A percentile compares a stretch with the other conserved stretches of the same genome.
Evolutionary conservation across 2,329 filamentous ascomycete genomes (phyloP).

Genomic region (Hymenoscyphus fructigenus): DNA sequence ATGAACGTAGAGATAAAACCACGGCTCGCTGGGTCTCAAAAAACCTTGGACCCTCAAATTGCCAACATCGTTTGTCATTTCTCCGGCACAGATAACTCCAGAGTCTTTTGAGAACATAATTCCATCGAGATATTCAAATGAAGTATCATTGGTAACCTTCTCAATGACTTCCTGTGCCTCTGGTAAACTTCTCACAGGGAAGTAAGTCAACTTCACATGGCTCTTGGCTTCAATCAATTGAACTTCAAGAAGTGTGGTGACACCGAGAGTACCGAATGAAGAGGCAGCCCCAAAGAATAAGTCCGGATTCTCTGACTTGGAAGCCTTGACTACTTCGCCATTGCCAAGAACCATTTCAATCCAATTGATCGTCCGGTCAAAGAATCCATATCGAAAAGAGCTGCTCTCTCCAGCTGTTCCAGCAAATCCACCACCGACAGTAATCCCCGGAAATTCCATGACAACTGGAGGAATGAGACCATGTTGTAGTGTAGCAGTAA

Average conservation of each 20-base stretch:
- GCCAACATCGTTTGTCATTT: conserved; percentile 41
- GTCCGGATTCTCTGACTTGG: conserved; percentile 47
- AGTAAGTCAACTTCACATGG: conserved; percentile 56
- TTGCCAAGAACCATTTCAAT: conserved; percentile 63
- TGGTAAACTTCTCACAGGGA: conserved; percentile 42
- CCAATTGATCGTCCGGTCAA: conserved; percentile 60
- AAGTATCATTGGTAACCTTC: conserved; percentile 29
- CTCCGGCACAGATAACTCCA: conserved; percentile 54
- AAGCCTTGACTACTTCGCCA: conserved; percentile 53
- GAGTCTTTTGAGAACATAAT: conserved; percentile 48
- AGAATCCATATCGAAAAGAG: conserved; percentile 64
- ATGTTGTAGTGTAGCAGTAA: conserved; percentile 53
- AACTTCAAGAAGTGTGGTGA: conserved; percentile 59
- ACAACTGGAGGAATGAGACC: conserved; percentile 62
- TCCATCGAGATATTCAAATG: conserved; percentile 58
- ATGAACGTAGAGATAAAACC: conserved; percentile 62
- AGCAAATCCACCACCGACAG: conserved; percentile 63
- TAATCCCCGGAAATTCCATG: conserved; percentile 71
- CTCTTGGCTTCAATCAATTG: conserved; percentile 51
- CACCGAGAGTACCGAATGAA: conserved; percentile 58
- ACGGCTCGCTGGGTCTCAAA: conserved; percentile 54
- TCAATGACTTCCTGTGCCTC: conserved; percentile 44
- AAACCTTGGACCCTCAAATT: conserved; percentile 44
- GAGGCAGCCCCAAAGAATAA: conserved; percentile 59
- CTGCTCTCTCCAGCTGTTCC: conserved; percentile 66